phyloP scores from a whole-genome alignment of 768 basidiomycete genomes.

The Wakefieldia striispora region DNA sequence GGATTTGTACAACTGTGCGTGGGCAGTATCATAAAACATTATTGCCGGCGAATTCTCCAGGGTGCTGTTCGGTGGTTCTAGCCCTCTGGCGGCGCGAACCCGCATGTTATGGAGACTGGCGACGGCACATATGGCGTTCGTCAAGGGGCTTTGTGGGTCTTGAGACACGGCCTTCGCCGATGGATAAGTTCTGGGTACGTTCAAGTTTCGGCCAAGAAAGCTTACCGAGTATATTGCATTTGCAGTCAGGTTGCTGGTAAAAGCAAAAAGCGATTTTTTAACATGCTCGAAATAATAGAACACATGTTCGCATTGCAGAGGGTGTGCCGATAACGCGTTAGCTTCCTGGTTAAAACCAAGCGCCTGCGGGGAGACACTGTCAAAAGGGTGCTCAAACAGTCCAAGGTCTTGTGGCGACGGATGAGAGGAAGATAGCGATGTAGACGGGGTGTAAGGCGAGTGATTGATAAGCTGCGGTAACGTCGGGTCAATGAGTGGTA shows the following conservation, averaged over 20 bases:
- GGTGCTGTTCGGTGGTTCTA: conserved; percentile 51
- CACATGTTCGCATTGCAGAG: conserved; percentile 55
- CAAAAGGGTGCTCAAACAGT: conserved; percentile 35
- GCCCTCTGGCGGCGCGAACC: conserved; percentile 59
- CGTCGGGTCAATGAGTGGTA: conserved; percentile 28
- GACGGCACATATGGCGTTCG: conserved; percentile 74
- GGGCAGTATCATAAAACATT: conserved; percentile 69
- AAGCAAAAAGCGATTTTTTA: conserved; percentile 62
- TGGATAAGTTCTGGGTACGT: conserved; percentile 17
- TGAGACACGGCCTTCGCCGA: conserved; percentile 46
- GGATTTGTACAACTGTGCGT: conserved; percentile 58
- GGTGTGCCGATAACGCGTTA: conserved; percentile 35
- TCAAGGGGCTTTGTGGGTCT: conserved; percentile 68
- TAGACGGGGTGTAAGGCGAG: conserved; percentile 35
- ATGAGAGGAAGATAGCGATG: conserved; percentile 32
- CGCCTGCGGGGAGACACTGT: conserved; percentile 32
- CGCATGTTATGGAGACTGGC: conserved; percentile 67
- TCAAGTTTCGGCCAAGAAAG: conserved; percentile 1
- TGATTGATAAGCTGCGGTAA: conserved; percentile 29
- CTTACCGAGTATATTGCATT: conserved; percentile 67
- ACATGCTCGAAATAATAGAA: conserved; percentile 77
- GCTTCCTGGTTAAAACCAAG: conserved; percentile 24
- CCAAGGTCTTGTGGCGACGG: conserved; percentile 34
- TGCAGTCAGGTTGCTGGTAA: conserved; percentile 59
- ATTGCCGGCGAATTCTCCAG: conserved; percentile 57